These are phyloP conservation scores for Cryphonectria nitschkei DNA, from an alignment of 2,329 filamentous ascomycete genomes.

Conservation along the genomic window DNA sequence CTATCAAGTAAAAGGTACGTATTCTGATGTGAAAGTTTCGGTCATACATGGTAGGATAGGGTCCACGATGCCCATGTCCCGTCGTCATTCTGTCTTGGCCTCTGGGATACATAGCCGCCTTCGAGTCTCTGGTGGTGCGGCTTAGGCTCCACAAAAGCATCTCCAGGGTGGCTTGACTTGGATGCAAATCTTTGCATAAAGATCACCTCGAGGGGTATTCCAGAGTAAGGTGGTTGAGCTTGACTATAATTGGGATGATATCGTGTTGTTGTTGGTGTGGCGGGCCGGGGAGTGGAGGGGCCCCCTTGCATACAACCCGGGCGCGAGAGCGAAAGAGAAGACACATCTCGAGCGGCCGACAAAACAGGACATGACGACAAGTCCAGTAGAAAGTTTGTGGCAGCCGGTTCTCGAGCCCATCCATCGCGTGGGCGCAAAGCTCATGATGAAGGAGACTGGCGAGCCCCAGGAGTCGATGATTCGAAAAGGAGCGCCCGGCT, in stretches of 20 bases:
- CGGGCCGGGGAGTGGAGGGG: background rate
- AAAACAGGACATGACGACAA: background rate
- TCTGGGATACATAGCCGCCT: background rate
- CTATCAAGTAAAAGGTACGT: background rate
- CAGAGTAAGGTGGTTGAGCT: background rate
- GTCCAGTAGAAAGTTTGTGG: background rate
- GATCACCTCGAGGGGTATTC: constrained; percentile 7
- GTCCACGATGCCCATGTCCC: constrained; percentile 8
- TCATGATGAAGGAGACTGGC: background rate
- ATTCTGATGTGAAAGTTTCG: background rate
- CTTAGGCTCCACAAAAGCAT: background rate
- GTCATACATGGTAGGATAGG: constrained; percentile 2
- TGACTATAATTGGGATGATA: constrained; percentile 22
- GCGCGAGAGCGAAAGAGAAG: constrained; percentile 15
- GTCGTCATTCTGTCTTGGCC: background rate
- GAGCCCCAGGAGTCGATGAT: background rate
- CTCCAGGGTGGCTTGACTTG: constrained; percentile 9
- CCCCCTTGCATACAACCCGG: constrained; percentile 12
- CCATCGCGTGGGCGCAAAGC: background rate
- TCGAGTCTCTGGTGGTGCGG: background rate
- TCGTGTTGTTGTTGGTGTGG: constrained; percentile 11
- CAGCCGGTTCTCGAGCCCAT: background rate
- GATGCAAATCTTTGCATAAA: constrained; percentile 17
- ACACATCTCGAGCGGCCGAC: background rate
- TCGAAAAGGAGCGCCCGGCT: background rate